A percentile compares a stretch with the other conserved stretches of the same genome.
These are phyloP conservation scores for Ramaria sp. DNA, from an alignment of 768 basidiomycete species.

Conservation along the genomic window DNA sequence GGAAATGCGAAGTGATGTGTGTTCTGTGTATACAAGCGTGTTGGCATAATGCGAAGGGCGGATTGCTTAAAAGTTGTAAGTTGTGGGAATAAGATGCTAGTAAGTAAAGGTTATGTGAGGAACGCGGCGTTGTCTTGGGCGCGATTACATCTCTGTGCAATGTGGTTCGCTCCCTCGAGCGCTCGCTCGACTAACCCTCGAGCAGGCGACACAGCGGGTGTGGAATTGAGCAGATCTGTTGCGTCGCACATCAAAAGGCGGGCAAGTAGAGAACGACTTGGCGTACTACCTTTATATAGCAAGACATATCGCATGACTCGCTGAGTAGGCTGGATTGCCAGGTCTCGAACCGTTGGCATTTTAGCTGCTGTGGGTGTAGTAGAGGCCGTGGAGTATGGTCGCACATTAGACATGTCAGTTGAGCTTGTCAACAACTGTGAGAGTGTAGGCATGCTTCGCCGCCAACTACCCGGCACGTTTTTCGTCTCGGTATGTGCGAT, in stretches of 20 bases:
- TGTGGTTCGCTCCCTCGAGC: conserved; percentile 43
- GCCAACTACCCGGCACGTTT: conserved; percentile 2
- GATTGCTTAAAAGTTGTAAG: background rate
- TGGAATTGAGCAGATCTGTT: conserved; percentile 41
- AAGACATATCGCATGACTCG: conserved; percentile 54
- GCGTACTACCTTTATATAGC: conserved; percentile 42
- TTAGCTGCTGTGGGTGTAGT: conserved; percentile 5
- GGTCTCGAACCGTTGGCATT: conserved; percentile 34
- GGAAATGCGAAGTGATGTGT: background rate
- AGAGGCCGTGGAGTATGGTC: background rate
- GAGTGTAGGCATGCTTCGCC: background rate
- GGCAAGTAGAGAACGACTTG: background rate
- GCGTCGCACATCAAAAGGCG: background rate
- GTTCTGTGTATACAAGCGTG: too few relatives aligned
- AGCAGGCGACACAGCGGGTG: conserved; percentile 38
- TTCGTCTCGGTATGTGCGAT: background rate
- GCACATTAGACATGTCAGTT: background rate
- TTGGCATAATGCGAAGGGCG: background rate
- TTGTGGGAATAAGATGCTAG: background rate
- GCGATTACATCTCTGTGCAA: conserved; percentile 49
- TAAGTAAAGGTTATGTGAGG: conserved; percentile 14
- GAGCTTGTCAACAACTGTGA: background rate
- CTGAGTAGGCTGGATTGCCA: conserved; percentile 56
- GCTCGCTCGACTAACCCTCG: conserved; percentile 46
- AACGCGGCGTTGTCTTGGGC: conserved; percentile 48